phyloP scores from a whole-genome alignment of 495 filamentous ascomycete genomes.

The Aspergillus indologenus region DNA sequence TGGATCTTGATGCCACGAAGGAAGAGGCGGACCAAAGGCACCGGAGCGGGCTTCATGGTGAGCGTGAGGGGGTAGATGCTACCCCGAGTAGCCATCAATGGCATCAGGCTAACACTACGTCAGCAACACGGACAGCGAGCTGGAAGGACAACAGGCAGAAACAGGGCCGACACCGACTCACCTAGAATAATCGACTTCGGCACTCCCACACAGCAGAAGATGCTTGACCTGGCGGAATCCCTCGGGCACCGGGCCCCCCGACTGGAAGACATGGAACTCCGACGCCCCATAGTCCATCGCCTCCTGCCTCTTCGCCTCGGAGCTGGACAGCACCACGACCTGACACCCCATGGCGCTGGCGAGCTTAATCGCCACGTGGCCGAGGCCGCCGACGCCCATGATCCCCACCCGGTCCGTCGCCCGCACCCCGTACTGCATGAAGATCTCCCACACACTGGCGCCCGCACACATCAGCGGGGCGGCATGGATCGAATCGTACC shows the following conservation, averaged over 20 bases:
- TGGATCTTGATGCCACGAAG: constrained; percentile 44
- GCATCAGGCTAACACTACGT: not conserved
- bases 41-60: constrained; percentile 34
- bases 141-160: not conserved
- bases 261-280: constrained; percentile 43
- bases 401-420: constrained; percentile 48
- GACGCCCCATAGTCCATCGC: constrained; percentile 52
- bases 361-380: constrained; percentile 60
- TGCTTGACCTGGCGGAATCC: constrained; percentile 30
- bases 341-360: constrained; percentile 56
- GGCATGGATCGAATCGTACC: constrained; percentile 38
- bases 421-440: constrained; percentile 38
- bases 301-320: constrained; percentile 52
- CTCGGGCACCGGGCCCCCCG: constrained; percentile 19
- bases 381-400: constrained; percentile 57
- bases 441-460: constrained; percentile 51
- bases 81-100: constrained; percentile 38
- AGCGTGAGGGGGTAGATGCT: constrained; percentile 53
- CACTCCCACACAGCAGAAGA: constrained; percentile 29
- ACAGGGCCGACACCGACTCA: constrained; percentile 12
- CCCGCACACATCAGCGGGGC: constrained; percentile 59
- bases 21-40: constrained; percentile 46
- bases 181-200: constrained; percentile 26
- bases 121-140: not conserved
- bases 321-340: constrained; percentile 52